Evolutionary conservation across 441 rosid species (phyloP).

Genomic region (Adansonia rubrostipa): DNA sequence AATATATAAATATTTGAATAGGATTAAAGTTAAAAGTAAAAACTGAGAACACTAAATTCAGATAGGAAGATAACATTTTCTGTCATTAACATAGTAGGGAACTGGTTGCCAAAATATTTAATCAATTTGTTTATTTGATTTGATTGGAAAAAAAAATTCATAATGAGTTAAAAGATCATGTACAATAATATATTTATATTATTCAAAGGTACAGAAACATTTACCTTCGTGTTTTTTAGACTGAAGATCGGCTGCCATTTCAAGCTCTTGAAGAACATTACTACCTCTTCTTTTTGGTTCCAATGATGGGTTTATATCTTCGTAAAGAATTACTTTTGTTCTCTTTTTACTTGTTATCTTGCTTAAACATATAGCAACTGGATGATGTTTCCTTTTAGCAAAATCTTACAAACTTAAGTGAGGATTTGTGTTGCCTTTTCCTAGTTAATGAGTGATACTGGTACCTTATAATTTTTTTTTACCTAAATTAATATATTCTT

Average conservation of each 20-base stretch:
- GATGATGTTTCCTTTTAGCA: too few relatives aligned
- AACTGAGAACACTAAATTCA: not conserved
- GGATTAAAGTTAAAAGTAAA: not conserved
- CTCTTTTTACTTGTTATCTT: not conserved
- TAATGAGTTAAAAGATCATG: not conserved
- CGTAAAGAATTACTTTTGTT: conserved; percentile 1
- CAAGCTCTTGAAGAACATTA: not conserved
- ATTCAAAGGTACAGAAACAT: not conserved
- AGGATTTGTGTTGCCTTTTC: not conserved
- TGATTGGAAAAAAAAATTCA: conserved; percentile 1
- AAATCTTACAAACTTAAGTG: not conserved
- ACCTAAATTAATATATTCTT: not conserved
- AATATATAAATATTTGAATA: not conserved
- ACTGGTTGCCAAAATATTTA: not conserved
- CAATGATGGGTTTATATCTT: not conserved
- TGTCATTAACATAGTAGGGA: not conserved
- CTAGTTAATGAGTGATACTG: not conserved
- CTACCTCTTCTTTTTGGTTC: not conserved
- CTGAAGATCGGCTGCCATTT: not conserved
- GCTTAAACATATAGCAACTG: not conserved
- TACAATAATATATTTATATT: not conserved
- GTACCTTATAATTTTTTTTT: not conserved
- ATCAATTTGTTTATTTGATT: conserved; percentile 6
- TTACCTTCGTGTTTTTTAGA: not conserved
- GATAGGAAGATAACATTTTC: not conserved